Base-by-base conservation (phyloP, 1,284 basidiomycete species). In the Pisolithus thermaeus region DNA sequence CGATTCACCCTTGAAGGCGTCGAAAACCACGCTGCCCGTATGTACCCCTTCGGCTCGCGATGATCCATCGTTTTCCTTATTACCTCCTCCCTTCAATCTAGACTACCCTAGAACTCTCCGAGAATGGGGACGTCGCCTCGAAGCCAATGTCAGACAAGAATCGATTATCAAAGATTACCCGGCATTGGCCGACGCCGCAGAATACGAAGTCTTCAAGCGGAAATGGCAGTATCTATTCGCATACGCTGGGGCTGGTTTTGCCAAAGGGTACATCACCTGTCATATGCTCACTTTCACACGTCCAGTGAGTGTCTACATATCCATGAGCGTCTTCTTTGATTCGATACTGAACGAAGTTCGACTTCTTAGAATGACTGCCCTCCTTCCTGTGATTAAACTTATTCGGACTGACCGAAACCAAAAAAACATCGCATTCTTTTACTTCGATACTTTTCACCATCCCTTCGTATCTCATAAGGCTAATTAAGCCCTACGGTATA, bases 71-170 rank as follows among this genome's bases (percentile, higher is more conserved):
- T 45, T 45, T 32, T 14, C 32, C 32, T 35, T 14, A n/a, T 45
- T 50, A 35, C 62, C 6, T n/a, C 46, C 7, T 16, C 46, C 32
- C 47, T 44, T 41, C 8, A 44, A 39, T 51, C 45, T 55, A 86
- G 83, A 95, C 68, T 94, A 95, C 71, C 86, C 91, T 23, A 81
- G 92, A 38, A 94, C 92, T 18, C 78, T 95, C n/a, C 79, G 92
- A 36, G 90, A 92, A 73, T 95, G 92, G 92, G 82, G 83, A 47
- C 72, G 80, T 23, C 80, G 91, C 27, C 81, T 94, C 50, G 80
- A 83, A 52, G 69, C 70, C 43, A 85, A 87, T 59, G 65, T 84
- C 44, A 71, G 71, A 14, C 82, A 81, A 54, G 80, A 83, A 8
- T 56, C 75, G 47, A 73, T 87, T 37, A 61, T 74, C 35, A 70